Percentiles rank a stretch among this genome's conserved stretches.
Conservation (phyloP, 2,329 filamentous ascomycete species). For the Claviceps quebecensis region DNA sequence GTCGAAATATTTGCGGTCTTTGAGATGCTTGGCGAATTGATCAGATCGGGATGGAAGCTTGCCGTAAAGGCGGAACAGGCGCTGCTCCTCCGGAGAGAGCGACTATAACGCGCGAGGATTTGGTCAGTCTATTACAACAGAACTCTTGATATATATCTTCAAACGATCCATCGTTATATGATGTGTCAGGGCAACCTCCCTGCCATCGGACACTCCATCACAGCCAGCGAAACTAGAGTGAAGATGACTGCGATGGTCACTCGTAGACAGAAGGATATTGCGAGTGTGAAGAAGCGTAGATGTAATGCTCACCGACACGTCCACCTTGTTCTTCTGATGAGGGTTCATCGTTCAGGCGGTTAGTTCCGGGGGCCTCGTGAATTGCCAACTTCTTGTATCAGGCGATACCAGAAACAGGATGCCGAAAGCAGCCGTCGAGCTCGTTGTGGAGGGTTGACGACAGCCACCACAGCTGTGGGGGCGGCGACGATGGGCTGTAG, state of each 20-base stretch:
- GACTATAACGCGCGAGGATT: conserved; percentile 39
- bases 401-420: neutral
- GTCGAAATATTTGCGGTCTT: conserved; percentile 98
- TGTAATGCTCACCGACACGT: conserved; percentile 68
- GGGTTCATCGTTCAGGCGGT: conserved; percentile 59
- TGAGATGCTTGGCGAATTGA: conserved; percentile 93
- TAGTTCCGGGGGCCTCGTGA: neutral
- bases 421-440: neutral
- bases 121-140: neutral
- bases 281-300: neutral
- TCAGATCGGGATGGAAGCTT: conserved; percentile 95
- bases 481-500: neutral
- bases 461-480: neutral
- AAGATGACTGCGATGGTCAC: neutral
- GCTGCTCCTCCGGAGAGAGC: conserved; percentile 87
- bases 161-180: neutral
- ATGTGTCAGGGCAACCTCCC: neutral
- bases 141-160: neutral
- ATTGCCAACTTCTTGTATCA: neutral
- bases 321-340: conserved; percentile 96
- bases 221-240: neutral
- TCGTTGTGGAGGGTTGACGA: neutral
- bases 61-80: conserved; percentile 91
- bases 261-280: neutral
- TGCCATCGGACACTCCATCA: neutral